phyloP scores from a whole-genome alignment of 352 stramenopile genomes.

The Blastocystis sp. region DNA sequence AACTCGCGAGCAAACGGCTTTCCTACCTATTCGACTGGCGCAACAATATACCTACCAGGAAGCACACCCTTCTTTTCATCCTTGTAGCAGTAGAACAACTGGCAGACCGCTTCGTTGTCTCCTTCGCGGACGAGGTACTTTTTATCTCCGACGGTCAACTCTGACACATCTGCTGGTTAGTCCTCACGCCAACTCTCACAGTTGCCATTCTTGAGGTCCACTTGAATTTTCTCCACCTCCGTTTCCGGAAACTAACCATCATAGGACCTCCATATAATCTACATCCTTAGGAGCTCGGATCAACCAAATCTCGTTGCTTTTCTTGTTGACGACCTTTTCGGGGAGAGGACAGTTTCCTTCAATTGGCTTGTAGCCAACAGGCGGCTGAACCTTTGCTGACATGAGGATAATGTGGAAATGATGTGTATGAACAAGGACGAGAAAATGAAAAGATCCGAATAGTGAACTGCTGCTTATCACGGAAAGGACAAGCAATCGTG shows the following conservation, averaged over 20 bases:
- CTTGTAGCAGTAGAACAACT: constrained; percentile 48
- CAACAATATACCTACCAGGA: not conserved
- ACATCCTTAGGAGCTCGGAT: constrained; percentile 35
- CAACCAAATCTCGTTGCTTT: constrained; percentile 51
- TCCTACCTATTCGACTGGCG: not conserved
- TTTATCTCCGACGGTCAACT: constrained; percentile 14
- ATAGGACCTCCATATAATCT: not conserved
- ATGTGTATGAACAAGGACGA: no score
- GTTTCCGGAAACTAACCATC: constrained; percentile 36
- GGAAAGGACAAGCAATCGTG: no score
- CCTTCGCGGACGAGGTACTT: not conserved
- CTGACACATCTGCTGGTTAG: not conserved
- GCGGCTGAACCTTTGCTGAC: not conserved
- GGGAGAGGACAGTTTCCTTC: constrained; percentile 36
- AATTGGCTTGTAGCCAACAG: constrained; percentile 10
- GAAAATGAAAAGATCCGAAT: no score
- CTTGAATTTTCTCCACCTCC: constrained; percentile 21
- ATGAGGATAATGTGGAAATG: not conserved
- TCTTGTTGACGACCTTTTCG: constrained; percentile 47
- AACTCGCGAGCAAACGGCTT: constrained; percentile 27
- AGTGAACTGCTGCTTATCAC: no score
- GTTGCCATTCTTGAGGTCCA: constrained; percentile 28
- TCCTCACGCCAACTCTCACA: not conserved
- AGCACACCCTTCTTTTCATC: constrained; percentile 49
- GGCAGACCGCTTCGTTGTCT: constrained; percentile 9